Evolutionary conservation across 495 filamentous ascomycete genomes (phyloP).

Genomic region (Aspergillus sparsus): DNA sequence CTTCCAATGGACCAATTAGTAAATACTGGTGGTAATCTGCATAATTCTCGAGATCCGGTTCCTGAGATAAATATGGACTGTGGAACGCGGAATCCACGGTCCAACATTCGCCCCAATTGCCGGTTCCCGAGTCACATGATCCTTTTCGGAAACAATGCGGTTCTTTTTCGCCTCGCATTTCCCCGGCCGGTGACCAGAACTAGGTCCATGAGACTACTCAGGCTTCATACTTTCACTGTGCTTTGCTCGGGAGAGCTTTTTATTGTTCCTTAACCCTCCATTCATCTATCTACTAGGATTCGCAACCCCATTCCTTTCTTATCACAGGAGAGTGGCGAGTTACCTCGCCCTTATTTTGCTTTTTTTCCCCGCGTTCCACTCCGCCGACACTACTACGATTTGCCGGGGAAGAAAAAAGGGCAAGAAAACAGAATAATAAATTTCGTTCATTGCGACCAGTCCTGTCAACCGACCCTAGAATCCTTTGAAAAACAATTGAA

Average conservation of each 20-base stretch:
- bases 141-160: constrained; percentile 21
- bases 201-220: constrained; percentile 3
- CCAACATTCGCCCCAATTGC: constrained; percentile 8
- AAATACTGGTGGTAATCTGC: neutral
- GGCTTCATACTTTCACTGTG: neutral
- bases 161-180: constrained; percentile 25
- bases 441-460: neutral
- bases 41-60: neutral
- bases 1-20: neutral
- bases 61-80: constrained; percentile 3
- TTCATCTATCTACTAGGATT: neutral
- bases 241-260: neutral
- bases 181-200: neutral
- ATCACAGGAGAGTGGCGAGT: neutral
- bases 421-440: neutral
- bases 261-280: neutral
- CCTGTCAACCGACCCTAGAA: no score
- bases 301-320: neutral
- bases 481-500: neutral
- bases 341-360: neutral
- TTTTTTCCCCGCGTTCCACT: constrained; percentile 16
- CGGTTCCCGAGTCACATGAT: constrained; percentile 34
- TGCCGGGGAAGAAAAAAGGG: constrained; percentile 7
- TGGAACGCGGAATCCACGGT: neutral
- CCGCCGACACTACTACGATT: constrained; percentile 4